These are phyloP conservation scores for Tylopilus felleus DNA, from an alignment of 768 basidiomycete species.

Conservation along the genomic window DNA sequence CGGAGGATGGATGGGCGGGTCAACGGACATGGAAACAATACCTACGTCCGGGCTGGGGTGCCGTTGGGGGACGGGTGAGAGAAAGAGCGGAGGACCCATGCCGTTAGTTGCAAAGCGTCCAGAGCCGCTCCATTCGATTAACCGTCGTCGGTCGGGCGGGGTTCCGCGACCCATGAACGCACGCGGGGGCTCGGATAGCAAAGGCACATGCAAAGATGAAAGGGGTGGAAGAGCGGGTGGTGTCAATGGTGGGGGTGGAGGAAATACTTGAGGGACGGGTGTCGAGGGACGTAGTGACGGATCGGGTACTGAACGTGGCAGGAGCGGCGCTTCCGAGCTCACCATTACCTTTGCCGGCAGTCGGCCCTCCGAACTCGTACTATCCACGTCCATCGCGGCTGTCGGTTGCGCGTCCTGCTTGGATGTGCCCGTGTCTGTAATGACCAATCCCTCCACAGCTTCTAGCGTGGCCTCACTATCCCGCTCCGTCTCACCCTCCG, in stretches of 20 bases:
- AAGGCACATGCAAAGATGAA: conserved; percentile 31
- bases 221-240: conserved; percentile 21
- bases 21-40: conserved; percentile 23
- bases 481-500: conserved; percentile 6
- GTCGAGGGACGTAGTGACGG: conserved; percentile 3
- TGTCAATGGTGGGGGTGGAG: conserved; percentile 3
- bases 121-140: conserved; percentile 29
- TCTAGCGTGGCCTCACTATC: conserved; percentile 17
- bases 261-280: conserved; percentile 1
- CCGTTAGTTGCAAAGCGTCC: conserved; percentile 15
- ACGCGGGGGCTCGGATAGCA: conserved; percentile 31
- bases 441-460: conserved; percentile 11
- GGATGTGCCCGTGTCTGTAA: not conserved
- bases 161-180: conserved; percentile 36
- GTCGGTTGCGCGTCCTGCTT: not conserved
- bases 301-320: not conserved
- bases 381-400: conserved; percentile 6
- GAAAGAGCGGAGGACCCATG: conserved; percentile 26
- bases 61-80: conserved; percentile 25
- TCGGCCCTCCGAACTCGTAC: not conserved
- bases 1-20: conserved; percentile 7
- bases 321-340: not conserved
- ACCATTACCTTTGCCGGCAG: not conserved
- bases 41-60: conserved; percentile 10
- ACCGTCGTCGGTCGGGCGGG: conserved; percentile 29